Base-by-base conservation (phyloP, 148 eudicot genomes). In the Simmondsia chinensis region DNA sequence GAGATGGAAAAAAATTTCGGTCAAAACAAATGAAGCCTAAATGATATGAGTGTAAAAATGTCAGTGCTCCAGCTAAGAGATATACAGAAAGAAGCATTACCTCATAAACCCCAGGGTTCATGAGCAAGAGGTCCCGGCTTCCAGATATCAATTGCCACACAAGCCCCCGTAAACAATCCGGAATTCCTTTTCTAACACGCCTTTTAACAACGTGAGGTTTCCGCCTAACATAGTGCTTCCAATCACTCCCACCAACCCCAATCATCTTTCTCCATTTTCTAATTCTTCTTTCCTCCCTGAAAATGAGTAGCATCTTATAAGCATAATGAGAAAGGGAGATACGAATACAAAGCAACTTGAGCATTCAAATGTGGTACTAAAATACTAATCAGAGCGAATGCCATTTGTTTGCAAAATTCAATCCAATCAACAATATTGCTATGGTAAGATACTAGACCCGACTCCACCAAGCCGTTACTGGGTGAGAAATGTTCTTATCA, bases 121-220 rank as follows among this genome's bases (percentile, higher is more conserved):
- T 65, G 54, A 91, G 79, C 80, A 91, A 72, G 63, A 91, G 94
- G 64, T 85, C 99, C 39, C 96, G 80, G 52, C 99, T 91, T 59
- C 99, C 99, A 16, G 99, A 91, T 32, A 86, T 70, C 64, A 91
- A 66, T 56, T 91, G 99, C 99, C 99, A 91, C 46, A 86, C 99
- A 72, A 86, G 94, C 25, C 99, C 94, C 61, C 99, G 82, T 46
- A 91, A 66, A 63, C 99, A 86, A 80, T 91, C 95, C 63, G 99
- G 96, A 54, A 91, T 76, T 53, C 99, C 99, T 71, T 91, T 86
- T 50, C 99, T 72, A 39, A 91, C 74, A 25, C 96, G 87, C 37
- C 99, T 72, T 66, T 86, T 86, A 21, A 91, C 94, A 54, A 86
- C 77, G 41, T 71, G 81, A 45, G 95, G 99, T 64, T 86, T 91